Evolutionary conservation across 2,329 filamentous ascomycete species (phyloP).

Genomic region (Lachnellula hyalina): DNA sequence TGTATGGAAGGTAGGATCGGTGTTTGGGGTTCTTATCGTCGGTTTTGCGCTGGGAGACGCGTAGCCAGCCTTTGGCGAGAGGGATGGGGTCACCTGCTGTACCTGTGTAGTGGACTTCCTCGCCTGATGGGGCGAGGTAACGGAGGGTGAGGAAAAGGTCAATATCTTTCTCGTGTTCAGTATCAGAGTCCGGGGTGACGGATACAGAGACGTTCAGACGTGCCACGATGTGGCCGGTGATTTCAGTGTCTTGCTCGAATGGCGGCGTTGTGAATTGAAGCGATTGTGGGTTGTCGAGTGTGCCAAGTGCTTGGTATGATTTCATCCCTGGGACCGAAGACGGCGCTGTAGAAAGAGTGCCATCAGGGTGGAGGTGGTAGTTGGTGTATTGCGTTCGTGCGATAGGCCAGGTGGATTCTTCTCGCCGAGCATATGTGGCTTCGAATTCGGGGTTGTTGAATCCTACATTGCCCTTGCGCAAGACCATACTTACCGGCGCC

Average conservation of each 20-base stretch:
- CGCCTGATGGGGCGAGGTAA: conserved; percentile 47
- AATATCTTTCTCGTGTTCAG: conserved; percentile 41
- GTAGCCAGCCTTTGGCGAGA: conserved; percentile 59
- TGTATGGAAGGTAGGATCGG: conserved; percentile 48
- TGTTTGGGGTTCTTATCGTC: conserved; percentile 46
- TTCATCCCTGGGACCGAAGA: conserved; percentile 27
- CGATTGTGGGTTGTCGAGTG: conserved; percentile 45
- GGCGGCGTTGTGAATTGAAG: conserved; percentile 53
- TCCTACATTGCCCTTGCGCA: conserved; percentile 62
- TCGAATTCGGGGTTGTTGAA: conserved; percentile 60
- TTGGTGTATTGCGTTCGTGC: conserved; percentile 58
- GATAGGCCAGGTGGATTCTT: conserved; percentile 62
- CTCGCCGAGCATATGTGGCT: conserved; percentile 47
- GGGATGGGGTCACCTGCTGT: conserved; percentile 60
- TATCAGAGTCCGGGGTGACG: conserved; percentile 40
- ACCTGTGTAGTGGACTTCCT: conserved; percentile 60
- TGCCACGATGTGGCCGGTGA: conserved; percentile 62
- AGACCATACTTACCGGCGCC: conserved; percentile 53
- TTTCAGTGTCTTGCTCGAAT: conserved; percentile 60
- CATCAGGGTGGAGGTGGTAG: conserved; percentile 43
- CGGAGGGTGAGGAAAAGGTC: conserved; percentile 60
- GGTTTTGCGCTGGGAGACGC: conserved; percentile 50
- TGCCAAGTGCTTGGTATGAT: conserved; percentile 44
- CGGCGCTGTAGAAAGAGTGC: conserved; percentile 6
- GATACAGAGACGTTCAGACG: conserved; percentile 54